Conservation (phyloP, 495 filamentous ascomycete genomes). For the Aspergillus coremiiformis region DNA sequence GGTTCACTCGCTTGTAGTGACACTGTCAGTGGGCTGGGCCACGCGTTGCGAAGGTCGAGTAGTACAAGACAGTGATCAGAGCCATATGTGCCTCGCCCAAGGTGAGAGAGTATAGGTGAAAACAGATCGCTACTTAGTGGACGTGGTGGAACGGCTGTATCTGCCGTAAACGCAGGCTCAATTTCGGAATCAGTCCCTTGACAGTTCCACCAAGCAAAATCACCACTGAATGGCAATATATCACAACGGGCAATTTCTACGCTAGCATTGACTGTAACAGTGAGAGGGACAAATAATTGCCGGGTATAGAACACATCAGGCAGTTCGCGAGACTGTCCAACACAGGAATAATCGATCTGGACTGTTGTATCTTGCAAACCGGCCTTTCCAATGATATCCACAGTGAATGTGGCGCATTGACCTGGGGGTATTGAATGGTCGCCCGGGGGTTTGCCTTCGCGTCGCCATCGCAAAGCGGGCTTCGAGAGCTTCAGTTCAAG, state of each 20-base stretch:
- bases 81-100: slow-evolving; percentile 33
- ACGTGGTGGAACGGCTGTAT: slow-evolving; percentile 8
- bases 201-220: slow-evolving; percentile 47
- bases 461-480: slow-evolving; percentile 61
- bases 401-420: slow-evolving; percentile 63
- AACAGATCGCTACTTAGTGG: slow-evolving; percentile 27
- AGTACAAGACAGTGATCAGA: slow-evolving; percentile 71
- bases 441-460: slow-evolving; percentile 39
- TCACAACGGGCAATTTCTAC: slow-evolving; percentile 73
- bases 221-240: slow-evolving; percentile 59
- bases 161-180: neutral
- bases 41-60: slow-evolving; percentile 80
- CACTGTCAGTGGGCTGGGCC: slow-evolving; percentile 65
- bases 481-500: slow-evolving; percentile 70
- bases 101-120: slow-evolving; percentile 34
- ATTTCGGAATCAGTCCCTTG: slow-evolving; percentile 12
- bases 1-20: slow-evolving; percentile 44
- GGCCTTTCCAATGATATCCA: slow-evolving; percentile 79
- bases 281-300: slow-evolving; percentile 72
- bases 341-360: slow-evolving; percentile 72
- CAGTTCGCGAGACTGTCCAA: slow-evolving; percentile 58
- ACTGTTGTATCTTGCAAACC: slow-evolving; percentile 75
- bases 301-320: slow-evolving; percentile 76
- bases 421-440: slow-evolving; percentile 57
- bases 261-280: slow-evolving; percentile 85